Evolutionary conservation across 495 filamentous ascomycete species (phyloP), one percentile per base, ranked within the genome.

Genomic region (Penicillium taxi): DNA sequence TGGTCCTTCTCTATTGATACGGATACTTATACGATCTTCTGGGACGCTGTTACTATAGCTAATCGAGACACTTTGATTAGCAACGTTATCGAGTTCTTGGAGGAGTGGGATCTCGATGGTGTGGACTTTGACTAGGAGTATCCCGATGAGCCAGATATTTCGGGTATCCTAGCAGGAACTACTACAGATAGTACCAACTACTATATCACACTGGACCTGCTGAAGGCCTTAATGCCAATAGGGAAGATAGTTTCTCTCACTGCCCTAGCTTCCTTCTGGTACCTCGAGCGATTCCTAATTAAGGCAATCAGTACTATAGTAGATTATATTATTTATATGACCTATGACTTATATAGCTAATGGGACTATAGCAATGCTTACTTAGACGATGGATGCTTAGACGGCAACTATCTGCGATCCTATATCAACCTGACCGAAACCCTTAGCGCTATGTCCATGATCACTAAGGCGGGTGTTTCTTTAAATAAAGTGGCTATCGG

Each of bases 391-490:
- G 64, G 62, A 13, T 73, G 68, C 37, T 28, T 31, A 0, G 18
- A 8, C 0, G 67, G 67, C 5, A 59, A 59, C 37, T 72, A 69
- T 40, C 64, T 74, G 49, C 25, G 52, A 55, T 8, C 47, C 47
- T 14, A 44, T 20, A 34, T 44, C 8, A 44, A 44, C n/a, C 17
- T 21, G 3, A 44, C 41, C 6, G 41, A 44, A 16, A 44, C 34
- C 2, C 2, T 3, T 0, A 17, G 7, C 9, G 5, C 34, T 13
- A 26, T 42, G 1, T 2, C 23, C 0, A 70, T 73, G 65, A 55
- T 73, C 7, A 73, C 70, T 23, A 74, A 74, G 39, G 67, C 69
- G 0, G 67, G 68, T 9, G 63, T 70, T 0, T 59, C 63, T 0
- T 19, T 48, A 0, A 57, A 52, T 23, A 67, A 63, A 41, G 30